Base-by-base conservation (phyloP, 139 green algal species). In the Trebouxia sp. region DNA sequence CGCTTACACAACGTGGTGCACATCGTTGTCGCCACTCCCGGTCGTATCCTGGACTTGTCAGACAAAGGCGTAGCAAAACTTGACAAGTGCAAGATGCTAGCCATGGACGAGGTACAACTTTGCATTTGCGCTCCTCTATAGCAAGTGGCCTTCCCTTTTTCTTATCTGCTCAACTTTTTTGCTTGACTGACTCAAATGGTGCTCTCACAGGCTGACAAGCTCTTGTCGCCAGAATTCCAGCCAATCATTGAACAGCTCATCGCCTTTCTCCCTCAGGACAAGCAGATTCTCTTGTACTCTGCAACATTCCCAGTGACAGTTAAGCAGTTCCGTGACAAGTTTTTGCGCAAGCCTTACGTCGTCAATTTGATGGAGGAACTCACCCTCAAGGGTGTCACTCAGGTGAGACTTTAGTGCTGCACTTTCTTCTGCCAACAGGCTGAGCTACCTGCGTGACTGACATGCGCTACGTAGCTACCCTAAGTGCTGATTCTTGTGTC, bases 331-430 rank as follows among this genome's bases (percentile, higher is more conserved):
- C 98, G 98, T 84, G 96, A 99, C 83, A 93, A 93, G 74, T 98
- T 96, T 83, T 88, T 99, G 65, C 92, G 90, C 79, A 97, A 97
- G 89, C 97, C 97, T 0, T 98, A 99, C 87, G 94, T 99, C 81
- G 98, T 99, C 83, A 99, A 99, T 89, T 88, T 99, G 11, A 99
- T 99, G 97, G 97, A 99, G 70, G 96, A 99, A 91, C 93, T 99
- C 28, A 99, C 97, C 5, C 92, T 99, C 3, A 98, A 98, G 87
- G 97, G 97, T 76, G 90, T 98, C 76, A 95, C 92, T 4, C 89
- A 92, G 88, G 87, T 86, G 14, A 30, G 51, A n/a, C n/a, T n/a
- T n/a, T n/a, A n/a, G n/a, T n/a, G n/a, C n/a, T n/a, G n/a, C n/a
- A n/a, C n/a, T n/a, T n/a, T n/a, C n/a, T n/a, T n/a, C n/a, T n/a